Conservation (phyloP, 352 stramenopile genomes). For the Phytophthora hybrid region DNA sequence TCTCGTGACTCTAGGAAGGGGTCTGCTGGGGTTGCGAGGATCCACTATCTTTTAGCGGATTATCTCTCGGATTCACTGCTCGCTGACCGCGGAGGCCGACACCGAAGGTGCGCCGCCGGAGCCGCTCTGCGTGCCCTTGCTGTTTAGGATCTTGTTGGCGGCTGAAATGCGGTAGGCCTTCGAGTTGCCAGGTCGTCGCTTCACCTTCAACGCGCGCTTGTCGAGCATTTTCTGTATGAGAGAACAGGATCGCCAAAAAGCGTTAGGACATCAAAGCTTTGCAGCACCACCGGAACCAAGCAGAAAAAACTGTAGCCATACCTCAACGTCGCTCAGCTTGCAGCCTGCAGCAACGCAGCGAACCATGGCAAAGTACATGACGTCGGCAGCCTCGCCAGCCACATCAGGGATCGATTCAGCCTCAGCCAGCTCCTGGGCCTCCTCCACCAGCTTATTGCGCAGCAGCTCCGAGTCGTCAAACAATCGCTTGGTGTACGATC, state of each 20-base stretch:
- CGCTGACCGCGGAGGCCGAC: constrained; percentile 23
- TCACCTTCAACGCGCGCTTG: constrained; percentile 93
- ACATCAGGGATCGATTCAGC: constrained; percentile 89
- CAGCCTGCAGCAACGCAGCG: constrained; percentile 92
- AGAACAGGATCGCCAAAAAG: background rate
- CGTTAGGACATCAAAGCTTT: constrained; percentile 17
- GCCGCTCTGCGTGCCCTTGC: constrained; percentile 43
- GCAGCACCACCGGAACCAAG: constrained; percentile 11
- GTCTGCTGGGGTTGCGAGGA: background rate
- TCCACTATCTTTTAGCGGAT: constrained; percentile 10
- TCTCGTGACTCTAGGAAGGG: constrained; percentile 16
- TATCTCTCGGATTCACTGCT: constrained; percentile 12
- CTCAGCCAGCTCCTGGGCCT: constrained; percentile 95
- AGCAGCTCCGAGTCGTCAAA: constrained; percentile 94
- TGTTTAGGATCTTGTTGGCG: constrained; percentile 73
- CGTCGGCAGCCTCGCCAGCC: constrained; percentile 94
- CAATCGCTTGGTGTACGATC: constrained; percentile 96
- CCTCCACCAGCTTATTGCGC: constrained; percentile 97
- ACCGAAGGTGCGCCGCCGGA: background rate
- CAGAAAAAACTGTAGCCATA: constrained; percentile 28
- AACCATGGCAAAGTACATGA: constrained; percentile 97
- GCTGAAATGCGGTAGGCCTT: constrained; percentile 90
- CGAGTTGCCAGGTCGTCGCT: constrained; percentile 86
- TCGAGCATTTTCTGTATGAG: constrained; percentile 85
- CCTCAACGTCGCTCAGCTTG: constrained; percentile 93